phyloP scores from a whole-genome alignment of 1,284 basidiomycete species.

The Wallemia mellicola region DNA sequence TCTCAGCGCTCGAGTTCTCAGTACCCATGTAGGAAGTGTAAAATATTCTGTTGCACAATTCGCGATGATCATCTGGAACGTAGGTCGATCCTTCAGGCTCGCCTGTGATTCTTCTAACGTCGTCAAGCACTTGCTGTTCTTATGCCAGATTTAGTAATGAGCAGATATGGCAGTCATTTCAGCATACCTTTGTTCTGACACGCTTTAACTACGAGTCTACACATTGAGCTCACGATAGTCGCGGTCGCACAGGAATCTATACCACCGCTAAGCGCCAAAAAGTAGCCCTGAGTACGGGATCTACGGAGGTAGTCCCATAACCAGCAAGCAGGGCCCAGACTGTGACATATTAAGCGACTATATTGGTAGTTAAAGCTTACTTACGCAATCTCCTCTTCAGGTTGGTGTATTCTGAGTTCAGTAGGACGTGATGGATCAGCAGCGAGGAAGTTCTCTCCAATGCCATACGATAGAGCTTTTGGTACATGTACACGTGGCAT shows the following conservation, averaged over 20 bases:
- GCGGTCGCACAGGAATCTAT: slow-evolving; percentile 93
- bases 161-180: no score
- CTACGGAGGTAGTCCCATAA: slow-evolving; percentile 94
- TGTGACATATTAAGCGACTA: slow-evolving; percentile 13
- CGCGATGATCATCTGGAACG: slow-evolving; percentile 50
- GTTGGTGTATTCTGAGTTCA: slow-evolving; percentile 45
- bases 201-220: slow-evolving; percentile 52
- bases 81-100: slow-evolving; percentile 52
- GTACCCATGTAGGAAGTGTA: slow-evolving; percentile 99
- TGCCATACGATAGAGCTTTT: slow-evolving; percentile 39
- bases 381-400: slow-evolving; percentile 92
- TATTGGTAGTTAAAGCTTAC: slow-evolving; percentile 13
- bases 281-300: slow-evolving; percentile 80
- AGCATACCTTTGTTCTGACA: slow-evolving; percentile 33
- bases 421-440: slow-evolving; percentile 20
- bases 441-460: slow-evolving; percentile 29
- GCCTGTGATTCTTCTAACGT: slow-evolving; percentile 64
- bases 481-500: slow-evolving; percentile 52
- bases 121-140: slow-evolving; percentile 66
- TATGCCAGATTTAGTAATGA: neutral
- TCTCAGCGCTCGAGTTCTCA: slow-evolving; percentile 70
- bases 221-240: slow-evolving; percentile 88
- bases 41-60: slow-evolving; percentile 63
- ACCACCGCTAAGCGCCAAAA: slow-evolving; percentile 85
- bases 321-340: slow-evolving; percentile 91